Evolutionary conservation across 1,284 basidiomycete species (phyloP), one percentile per base, ranked within the genome.

Genomic region (Cryptococcus sp.): DNA sequence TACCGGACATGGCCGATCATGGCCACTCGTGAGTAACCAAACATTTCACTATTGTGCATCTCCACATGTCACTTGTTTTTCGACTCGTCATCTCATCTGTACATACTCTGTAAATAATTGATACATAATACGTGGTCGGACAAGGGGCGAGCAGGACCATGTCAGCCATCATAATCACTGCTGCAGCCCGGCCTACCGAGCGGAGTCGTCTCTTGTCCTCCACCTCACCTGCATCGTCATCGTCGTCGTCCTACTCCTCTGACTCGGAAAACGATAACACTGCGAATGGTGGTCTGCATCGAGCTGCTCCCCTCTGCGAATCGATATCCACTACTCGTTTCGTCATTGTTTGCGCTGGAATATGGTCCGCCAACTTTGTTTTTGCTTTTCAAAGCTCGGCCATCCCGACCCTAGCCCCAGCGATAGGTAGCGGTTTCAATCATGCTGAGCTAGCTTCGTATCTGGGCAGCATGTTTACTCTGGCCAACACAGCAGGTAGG

Each of bases 371-470:
- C 34, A 78, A 79, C 59, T 76, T 78, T 44, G 70, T 73, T 4
- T 78, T 78, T 54, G 77, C 77, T 0, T 66, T 77, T 39, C 77
- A 79, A 48, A 63, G 61, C 10, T 76, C 75, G 15, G 72, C 72
- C 2, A 70, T 79, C 25, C 77, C 77, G 1, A 78, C 76, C 0
- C 59, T 77, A 15, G 74, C 76, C n/a, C 74, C 74, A 0, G 62
- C 49, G 16, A 67, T 69, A 11, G 57, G 58, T 2, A 64, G 57
- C 54, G 65, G 64, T 50, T 78, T 77, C 57, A 51, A 70, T 3
- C 77, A 75, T 64, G 72, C 75, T 40, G 77, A 79, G 55, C 61
- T 79, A 19, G 68, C 72, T 3, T 65, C 71, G 2, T 79, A 76
- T 57, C 61, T 79, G 19, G 76, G 76, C 39, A 72, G 69, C n/a